phyloP scores from a whole-genome alignment of 345 rosid genomes.

The Ceriops zippeliana region DNA sequence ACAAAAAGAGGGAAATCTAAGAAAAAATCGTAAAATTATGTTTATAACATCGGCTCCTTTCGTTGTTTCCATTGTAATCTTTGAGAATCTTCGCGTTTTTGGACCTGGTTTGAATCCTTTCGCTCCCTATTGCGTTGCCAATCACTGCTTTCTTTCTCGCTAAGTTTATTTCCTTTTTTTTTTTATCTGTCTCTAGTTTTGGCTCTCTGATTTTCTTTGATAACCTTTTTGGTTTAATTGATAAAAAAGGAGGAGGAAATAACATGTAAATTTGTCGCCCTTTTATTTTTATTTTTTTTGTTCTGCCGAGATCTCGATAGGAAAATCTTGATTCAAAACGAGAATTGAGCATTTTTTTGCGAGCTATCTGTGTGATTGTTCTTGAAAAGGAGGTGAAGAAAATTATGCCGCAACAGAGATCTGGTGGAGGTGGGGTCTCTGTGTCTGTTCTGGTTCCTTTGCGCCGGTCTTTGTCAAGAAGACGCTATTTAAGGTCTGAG shows the following conservation, averaged over 20 bases:
- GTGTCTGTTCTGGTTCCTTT: constrained; percentile 23
- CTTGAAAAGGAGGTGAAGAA: neutral
- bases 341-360: neutral
- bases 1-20: too few relatives aligned
- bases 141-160: constrained; percentile 62
- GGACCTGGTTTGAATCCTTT: constrained; percentile 96
- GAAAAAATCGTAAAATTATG: constrained; percentile 37
- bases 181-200: neutral
- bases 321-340: neutral
- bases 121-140: constrained; percentile 82
- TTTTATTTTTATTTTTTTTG: neutral
- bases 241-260: too few relatives aligned
- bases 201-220: neutral
- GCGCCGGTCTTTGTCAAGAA: constrained; percentile 54
- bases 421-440: constrained; percentile 7
- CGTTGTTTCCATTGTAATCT: constrained; percentile 33
- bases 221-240: neutral
- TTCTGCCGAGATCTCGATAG: neutral
- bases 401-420: constrained; percentile 50
- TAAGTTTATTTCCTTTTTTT: constrained; percentile 22
- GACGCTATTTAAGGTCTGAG: constrained; percentile 46
- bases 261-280: constrained; percentile 12
- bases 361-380: too few relatives aligned
- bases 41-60: constrained; percentile 39
- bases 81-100: constrained; percentile 65